Evolutionary conservation across 148 eudicot species (phyloP), one percentile per base, ranked within the genome.

Genomic region (Chenopodium suecicum): DNA sequence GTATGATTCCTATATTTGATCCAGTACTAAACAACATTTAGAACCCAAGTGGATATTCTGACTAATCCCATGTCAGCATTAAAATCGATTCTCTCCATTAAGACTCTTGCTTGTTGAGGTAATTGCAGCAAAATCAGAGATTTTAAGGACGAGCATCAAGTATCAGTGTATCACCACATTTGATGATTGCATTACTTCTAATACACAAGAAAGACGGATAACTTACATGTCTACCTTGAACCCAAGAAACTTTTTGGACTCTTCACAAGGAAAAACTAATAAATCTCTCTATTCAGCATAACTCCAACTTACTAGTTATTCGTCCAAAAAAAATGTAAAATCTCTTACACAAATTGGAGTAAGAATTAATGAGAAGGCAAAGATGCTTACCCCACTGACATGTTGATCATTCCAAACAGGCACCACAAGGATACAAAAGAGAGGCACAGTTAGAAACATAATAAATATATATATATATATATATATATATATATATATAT

Each of bases 361-460:
- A 41, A 41, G 44, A 41, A 41, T 5, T 41, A 41, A 6, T 41
- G 44, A 41, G 44, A 41, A 79, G 80, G 60, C 78, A 83, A 84
- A 91, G 91, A 88, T 70, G 37, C 65, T 91, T 90, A 96, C 99
- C 99, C 99, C 99, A 96, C 99, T 96, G 89, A 32, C 60, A 81
- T 34, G 84, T 67, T 77, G 50, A 80, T 71, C 32, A 52, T 37
- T 74, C 79, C 87, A 78, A 82, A 67, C 84, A 85, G 89, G 87
- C 92, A 88, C 82, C 78, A 77, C 32, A 83, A 77, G 79, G 77
- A 81, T 70, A 76, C 77, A 87, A 68, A 81, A 77, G 46, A 82
- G 84, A 81, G 37, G 54, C 19, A 62, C 16, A 48, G 84, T 95
- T 86, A 95, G 92, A 78, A 34, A 76, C 72, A 77, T 70, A 73